A percentile compares a stretch with the other conserved stretches of the same genome.
These are phyloP conservation scores for Colletotrichum incanum DNA, from an alignment of 2,329 filamentous ascomycete species.

Conservation along the genomic window DNA sequence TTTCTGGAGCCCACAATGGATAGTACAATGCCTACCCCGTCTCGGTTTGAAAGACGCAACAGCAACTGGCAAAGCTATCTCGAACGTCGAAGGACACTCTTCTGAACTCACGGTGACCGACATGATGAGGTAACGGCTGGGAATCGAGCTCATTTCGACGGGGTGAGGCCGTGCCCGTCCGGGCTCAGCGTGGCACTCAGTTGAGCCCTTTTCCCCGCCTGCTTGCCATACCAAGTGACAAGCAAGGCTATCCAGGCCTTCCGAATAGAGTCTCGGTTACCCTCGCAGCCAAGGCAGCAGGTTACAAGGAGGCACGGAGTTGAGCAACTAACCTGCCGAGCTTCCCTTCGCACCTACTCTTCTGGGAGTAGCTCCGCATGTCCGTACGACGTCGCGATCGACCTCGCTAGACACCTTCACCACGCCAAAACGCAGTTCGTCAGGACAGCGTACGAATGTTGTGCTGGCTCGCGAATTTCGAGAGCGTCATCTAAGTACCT, in stretches of 20 bases:
- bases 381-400: conserved; percentile 25
- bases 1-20: background rate
- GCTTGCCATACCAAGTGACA: background rate
- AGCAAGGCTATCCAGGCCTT: background rate
- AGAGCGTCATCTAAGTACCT: conserved; percentile 29
- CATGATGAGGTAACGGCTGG: background rate
- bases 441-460: background rate
- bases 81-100: background rate
- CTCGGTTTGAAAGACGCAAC: background rate
- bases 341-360: conserved; percentile 34
- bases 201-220: background rate
- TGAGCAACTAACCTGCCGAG: background rate
- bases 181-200: background rate
- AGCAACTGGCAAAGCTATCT: background rate
- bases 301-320: background rate
- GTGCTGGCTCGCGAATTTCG: background rate
- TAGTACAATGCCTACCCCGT: too few relatives aligned
- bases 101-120: background rate
- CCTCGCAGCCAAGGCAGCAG: conserved; percentile 21
- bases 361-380: conserved; percentile 35
- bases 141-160: background rate
- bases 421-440: background rate
- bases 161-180: background rate
- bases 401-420: conserved; percentile 10
- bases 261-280: conserved; percentile 8